phyloP scores from a whole-genome alignment of 1,284 basidiomycete genomes.

The Takashimella koratensis region DNA sequence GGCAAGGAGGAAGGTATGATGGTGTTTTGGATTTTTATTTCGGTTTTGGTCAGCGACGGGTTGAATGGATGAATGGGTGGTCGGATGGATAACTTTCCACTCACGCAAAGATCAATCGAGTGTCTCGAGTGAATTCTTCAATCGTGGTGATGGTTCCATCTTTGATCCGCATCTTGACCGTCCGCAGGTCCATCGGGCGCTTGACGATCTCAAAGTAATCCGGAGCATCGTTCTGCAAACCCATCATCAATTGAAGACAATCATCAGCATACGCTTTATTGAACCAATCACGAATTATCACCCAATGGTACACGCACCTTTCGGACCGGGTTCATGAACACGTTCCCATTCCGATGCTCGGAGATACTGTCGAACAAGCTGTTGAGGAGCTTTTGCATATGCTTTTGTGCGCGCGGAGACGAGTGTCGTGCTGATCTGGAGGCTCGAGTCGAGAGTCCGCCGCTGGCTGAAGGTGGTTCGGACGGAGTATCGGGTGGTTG shows the following conservation, averaged over 20 bases:
- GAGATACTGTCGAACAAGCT: conserved; percentile 77
- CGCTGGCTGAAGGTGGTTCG: not conserved
- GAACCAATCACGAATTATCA: too few relatives aligned
- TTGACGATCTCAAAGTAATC: conserved; percentile 88
- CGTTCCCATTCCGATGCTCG: conserved; percentile 76
- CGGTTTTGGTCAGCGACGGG: not conserved
- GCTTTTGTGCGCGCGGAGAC: not conserved
- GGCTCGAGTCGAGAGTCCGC: not conserved
- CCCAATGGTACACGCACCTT: conserved; percentile 47
- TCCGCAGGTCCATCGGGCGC: conserved; percentile 87
- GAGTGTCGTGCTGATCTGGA: not conserved
- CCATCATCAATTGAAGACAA: too few relatives aligned
- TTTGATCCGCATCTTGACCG: conserved; percentile 73
- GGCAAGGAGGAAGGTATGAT: not conserved
- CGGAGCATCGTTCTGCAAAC: conserved; percentile 63
- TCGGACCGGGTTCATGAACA: conserved; percentile 87
- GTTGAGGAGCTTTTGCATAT: conserved; percentile 70
- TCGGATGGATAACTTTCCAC: too few relatives aligned
- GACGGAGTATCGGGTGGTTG: not conserved
- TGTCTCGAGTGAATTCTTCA: conserved; percentile 81
- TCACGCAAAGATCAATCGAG: conserved; percentile 81
- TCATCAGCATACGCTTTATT: too few relatives aligned
- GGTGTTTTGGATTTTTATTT: too few relatives aligned
- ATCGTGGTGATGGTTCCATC: conserved; percentile 75
- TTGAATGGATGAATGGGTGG: not conserved